Evolutionary conservation across 495 filamentous ascomycete species (phyloP), one percentile per base, ranked within the genome.

Genomic region (Talaromyces proteolyticus): DNA sequence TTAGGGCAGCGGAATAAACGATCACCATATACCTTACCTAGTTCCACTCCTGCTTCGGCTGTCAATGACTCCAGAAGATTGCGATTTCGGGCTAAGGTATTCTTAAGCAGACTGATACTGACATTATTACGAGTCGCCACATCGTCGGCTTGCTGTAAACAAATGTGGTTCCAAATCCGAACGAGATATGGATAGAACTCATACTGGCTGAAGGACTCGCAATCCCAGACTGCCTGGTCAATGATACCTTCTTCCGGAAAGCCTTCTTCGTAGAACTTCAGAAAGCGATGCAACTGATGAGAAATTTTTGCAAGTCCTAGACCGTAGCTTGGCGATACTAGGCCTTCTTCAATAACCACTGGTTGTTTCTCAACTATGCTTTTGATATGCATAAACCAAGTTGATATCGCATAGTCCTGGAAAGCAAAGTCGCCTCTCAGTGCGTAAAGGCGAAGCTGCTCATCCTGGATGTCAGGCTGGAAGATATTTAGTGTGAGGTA

Each of bases 1-100:
- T 63, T 63, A 7, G 60, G 53, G 53, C 73, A 76, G 55, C 74
- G 74, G 57, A 60, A 69, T 17, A 58, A 50, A 12, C 61, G 52
- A n/a, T 47, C 42, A 3, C 70, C 69, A 51, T 74, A 70, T 11
- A 43, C 18, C 51, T 18, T 14, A 66, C 48, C 2, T 6, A 34
- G 10, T 25, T 58, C 20, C 57, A 42, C 45, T 38, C 45, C 37
- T 16, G 12, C 25, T 21, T 6, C 39, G 4, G 11, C 42, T 41
- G 11, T 56, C 2, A 65, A 49, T 8, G 51, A 51, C 42, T 67
- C 61, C 14, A 73, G 52, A 3, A 51, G 17, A 4, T 48, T 42
- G 20, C 70, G 58, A 42, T 57, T 63, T 21, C 54, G 51, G 4
- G 49, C 40, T 1, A 72, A 41, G 1, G 55, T 40, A 6, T 50